Percentiles rank a stretch among this genome's conserved stretches.
Conservation (phyloP, 1,139 yeast species). For the Candida smagusa region DNA sequence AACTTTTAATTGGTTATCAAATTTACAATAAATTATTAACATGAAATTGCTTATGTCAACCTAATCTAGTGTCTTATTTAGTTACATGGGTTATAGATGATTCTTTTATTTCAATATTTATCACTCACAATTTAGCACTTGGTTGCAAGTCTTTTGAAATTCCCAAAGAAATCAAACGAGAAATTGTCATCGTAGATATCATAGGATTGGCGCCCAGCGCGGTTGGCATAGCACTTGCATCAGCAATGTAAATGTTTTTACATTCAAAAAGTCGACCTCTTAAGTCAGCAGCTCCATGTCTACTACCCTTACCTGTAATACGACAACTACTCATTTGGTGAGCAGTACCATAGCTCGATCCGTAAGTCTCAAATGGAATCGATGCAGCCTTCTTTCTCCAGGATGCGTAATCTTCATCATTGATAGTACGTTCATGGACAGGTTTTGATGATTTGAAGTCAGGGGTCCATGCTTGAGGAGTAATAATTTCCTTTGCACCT, state of each 20-base stretch:
- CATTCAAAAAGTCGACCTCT: slow-evolving; percentile 53
- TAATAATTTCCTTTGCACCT: slow-evolving; percentile 47
- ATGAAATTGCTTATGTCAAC: no score
- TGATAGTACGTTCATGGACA: slow-evolving; percentile 35
- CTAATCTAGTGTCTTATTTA: no score
- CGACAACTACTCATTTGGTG: slow-evolving; percentile 63
- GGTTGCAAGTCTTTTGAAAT: slow-evolving; percentile 29
- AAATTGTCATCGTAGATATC: slow-evolving; percentile 41
- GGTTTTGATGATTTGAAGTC: slow-evolving; percentile 40
- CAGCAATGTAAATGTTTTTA: slow-evolving; percentile 51
- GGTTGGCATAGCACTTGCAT: slow-evolving; percentile 55
- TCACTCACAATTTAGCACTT: not conserved
- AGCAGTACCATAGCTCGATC: slow-evolving; percentile 47
- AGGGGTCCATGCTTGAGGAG: slow-evolving; percentile 37
- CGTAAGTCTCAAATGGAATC: slow-evolving; percentile 26
- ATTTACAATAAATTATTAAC: not conserved
- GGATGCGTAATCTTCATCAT: slow-evolving; percentile 43
- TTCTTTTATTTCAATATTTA: no score
- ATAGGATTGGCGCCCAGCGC: slow-evolving; percentile 63
- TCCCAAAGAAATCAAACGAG: slow-evolving; percentile 35
- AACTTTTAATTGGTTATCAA: slow-evolving; percentile 19
- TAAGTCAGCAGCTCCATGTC: slow-evolving; percentile 47
- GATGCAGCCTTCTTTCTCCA: slow-evolving; percentile 39
- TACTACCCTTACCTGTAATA: slow-evolving; percentile 49
- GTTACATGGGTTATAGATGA: no score